Evolutionary conservation across 2,329 filamentous ascomycete species (phyloP), one percentile per base, ranked within the genome.

Genomic region (Fusarium sp.): DNA sequence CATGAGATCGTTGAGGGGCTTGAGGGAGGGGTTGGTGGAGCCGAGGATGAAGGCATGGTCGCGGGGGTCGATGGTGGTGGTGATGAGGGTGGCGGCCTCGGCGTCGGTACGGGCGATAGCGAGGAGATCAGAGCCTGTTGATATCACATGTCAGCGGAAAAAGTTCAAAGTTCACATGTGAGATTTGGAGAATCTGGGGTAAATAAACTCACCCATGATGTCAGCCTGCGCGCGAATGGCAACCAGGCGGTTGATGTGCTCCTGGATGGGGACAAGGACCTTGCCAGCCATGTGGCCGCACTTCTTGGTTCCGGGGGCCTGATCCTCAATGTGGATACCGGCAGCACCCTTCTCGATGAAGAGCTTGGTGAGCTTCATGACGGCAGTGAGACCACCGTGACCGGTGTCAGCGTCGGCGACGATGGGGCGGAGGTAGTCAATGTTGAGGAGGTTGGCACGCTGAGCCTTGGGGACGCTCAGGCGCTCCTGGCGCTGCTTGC

Each of bases 221-320:
- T 99, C 97, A 77, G 97, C 96, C 86, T 99, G 97, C 6, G 97
- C 96, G 70, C 97, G 93, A 83, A 99, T 98, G 78, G 97, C 95
- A 60, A 99, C 95, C 64, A 99, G 89, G 65, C 97, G 93, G 88
- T 98, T 98, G 87, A 98, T 98, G 87, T 99, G 97, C 87, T 99
- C 97, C 85, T 92, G 94, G 82, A 98, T 97, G 60, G 97, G 97
- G 62, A 99, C 97, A 70, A 99, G 88, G 50, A 98, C 97, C 87
- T 98, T 98, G 81, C 97, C 97, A 76, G 97, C 97, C 97, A 98
- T 98, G 87, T 98, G 97, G 74, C 97, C 97, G 84, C 97, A 99
- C 90, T 99, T 99, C 91, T 99, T 99, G 59, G 97, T 98, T 64
- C 97, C 97, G 4, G 97, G 96, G 5, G 97, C 96, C 85, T 98